Evolutionary conservation across 1,284 basidiomycete genomes (phyloP).

Genomic region (Sanghuangporus sanghuang): DNA sequence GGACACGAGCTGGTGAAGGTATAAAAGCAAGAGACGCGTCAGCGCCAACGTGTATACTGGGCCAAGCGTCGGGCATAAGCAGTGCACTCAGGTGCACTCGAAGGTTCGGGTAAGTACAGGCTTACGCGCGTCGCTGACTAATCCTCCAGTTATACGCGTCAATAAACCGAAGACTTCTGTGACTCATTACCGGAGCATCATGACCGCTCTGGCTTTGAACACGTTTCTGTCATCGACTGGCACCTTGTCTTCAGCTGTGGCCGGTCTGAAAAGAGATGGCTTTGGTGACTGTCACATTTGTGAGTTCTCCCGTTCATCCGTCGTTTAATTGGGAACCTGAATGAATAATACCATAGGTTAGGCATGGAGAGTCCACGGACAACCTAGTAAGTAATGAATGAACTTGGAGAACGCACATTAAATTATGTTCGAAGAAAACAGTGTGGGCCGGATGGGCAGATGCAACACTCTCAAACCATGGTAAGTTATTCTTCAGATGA

Average conservation of each 20-base stretch:
- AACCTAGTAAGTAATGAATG: constrained; percentile 40
- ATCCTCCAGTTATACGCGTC: neutral
- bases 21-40: constrained; percentile 20
- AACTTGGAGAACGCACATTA: too few species aligned
- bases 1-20: neutral
- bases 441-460: constrained; percentile 86
- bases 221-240: neutral
- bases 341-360: constrained; percentile 40
- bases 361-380: constrained; percentile 79
- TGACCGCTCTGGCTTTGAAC: neutral
- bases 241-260: neutral
- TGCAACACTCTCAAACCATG: constrained; percentile 78
- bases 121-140: neutral
- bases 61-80: neutral
- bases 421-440: constrained; percentile 31
- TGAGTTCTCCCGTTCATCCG: constrained; percentile 17
- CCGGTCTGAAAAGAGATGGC: neutral
- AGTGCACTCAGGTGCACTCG: constrained; percentile 11
- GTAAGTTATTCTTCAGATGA: constrained; percentile 36
- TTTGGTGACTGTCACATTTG: constrained; percentile 37
- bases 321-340: neutral
- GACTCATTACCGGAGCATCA: neutral
- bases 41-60: constrained; percentile 5
- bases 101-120: constrained; percentile 9
- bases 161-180: neutral